These are phyloP conservation scores for Syzygium syzygioides DNA, from an alignment of 441 rosid species.

Conservation along the genomic window DNA sequence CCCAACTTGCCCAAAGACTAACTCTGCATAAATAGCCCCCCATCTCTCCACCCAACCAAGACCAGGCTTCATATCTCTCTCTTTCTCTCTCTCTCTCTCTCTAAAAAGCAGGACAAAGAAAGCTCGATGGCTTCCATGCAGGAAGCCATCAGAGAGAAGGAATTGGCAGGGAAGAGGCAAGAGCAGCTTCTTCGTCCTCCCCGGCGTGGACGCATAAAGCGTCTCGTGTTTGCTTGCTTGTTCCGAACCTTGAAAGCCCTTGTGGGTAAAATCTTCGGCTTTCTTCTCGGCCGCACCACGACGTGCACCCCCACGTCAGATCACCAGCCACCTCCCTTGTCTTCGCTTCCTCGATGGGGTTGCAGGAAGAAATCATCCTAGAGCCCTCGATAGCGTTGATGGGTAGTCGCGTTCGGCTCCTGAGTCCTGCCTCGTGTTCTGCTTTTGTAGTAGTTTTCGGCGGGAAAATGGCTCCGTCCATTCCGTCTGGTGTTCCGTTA, in stretches of 20 bases:
- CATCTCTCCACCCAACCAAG: background rate
- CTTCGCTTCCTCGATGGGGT: background rate
- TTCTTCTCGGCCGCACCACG: background rate
- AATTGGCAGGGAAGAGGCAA: background rate
- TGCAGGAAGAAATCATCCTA: background rate
- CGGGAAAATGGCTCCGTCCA: background rate
- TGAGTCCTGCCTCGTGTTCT: background rate
- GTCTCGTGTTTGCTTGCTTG: background rate
- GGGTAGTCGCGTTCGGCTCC: background rate
- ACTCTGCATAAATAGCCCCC: background rate
- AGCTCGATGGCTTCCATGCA: background rate
- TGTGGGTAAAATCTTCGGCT: background rate
- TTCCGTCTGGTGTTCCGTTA: background rate
- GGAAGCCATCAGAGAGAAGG: background rate
- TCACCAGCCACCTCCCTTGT: background rate
- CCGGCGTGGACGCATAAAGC: background rate
- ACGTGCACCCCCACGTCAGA: background rate
- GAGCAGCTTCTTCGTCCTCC: background rate
- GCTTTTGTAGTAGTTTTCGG: background rate
- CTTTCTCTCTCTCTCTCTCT: background rate
- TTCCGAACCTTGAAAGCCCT: background rate
- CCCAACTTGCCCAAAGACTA: background rate
- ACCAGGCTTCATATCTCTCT: background rate
- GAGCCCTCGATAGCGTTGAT: background rate
- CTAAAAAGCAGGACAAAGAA: background rate